phyloP scores from a whole-genome alignment of 768 basidiomycete species.

The Fibroporia radiculosa region DNA sequence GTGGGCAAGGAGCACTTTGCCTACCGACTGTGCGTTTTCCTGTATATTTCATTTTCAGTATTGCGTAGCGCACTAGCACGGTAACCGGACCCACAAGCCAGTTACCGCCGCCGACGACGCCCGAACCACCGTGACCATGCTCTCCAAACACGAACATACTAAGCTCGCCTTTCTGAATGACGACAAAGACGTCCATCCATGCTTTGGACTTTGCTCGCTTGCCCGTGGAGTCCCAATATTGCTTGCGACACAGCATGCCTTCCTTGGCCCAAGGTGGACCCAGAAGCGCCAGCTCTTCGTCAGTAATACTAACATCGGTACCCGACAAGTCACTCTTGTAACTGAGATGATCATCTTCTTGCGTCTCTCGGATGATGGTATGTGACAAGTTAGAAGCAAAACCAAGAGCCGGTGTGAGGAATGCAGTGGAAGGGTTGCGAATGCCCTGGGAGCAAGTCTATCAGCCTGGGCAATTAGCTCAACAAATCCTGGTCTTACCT shows the following conservation, averaged over 20 bases:
- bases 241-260: constrained; percentile 90
- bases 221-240: constrained; percentile 83
- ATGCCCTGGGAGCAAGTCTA: constrained; percentile 32
- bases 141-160: constrained; percentile 96
- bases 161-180: constrained; percentile 90
- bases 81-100: constrained; percentile 91
- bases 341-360: constrained; percentile 84
- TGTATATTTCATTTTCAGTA: no score
- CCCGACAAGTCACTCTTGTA: constrained; percentile 52
- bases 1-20: constrained; percentile 80
- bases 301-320: constrained; percentile 79
- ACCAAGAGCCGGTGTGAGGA: constrained; percentile 82
- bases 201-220: constrained; percentile 82
- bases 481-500: constrained; percentile 36
- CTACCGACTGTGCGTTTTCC: constrained; percentile 83
- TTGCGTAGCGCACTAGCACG: no score
- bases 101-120: constrained; percentile 89
- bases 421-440: constrained; percentile 58
- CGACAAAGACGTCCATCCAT: constrained; percentile 95
- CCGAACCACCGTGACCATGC: constrained; percentile 47
- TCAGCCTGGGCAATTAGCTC: neutral
- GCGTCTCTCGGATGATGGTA: constrained; percentile 91
- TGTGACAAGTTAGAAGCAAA: constrained; percentile 95
- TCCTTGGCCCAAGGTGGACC: constrained; percentile 99
- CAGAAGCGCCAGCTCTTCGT: constrained; percentile 91